Evolutionary conservation across 441 rosid genomes (phyloP), one percentile per base, ranked within the genome.

Genomic region (Gossypium gossypioides): DNA sequence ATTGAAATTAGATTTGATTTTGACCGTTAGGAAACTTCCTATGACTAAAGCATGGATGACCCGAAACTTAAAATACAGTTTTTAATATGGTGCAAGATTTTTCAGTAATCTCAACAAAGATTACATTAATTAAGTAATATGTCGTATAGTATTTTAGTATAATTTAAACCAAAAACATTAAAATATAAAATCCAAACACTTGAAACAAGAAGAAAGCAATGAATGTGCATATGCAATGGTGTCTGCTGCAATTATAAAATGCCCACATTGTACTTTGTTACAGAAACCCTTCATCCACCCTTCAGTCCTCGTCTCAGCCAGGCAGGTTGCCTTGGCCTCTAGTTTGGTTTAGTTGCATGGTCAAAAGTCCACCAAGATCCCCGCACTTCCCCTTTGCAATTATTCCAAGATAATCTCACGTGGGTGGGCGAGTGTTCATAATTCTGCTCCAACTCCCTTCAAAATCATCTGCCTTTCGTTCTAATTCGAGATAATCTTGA

Each of bases 381-480:
- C 44, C 27, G 10, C 59, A 27, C 22, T 7, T 54, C 58, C 29
- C 29, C 24, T 54, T 12, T 13, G 32, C 78, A 76, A 51, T 68
- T 77, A 54, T 62, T 59, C 62, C 80, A 46, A 71, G 77, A 70
- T 61, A 63, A 74, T 71, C 78, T 69, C 77, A 76, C 79, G 74
- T 80, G 81, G 68, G 40, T 34, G 40, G 6, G 32, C 32, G 32
- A 29, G 19, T 25, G 37, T 50, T 77, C 69, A 75, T 55, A 13
- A 73, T 72, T 42, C 37, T 15, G 61, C 51, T 42, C 55, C 16
- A 21, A 16, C 16, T 4, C 55, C 19, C 7, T 12, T 27, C 37
- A 5, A 6, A 44, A 50, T 4, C 48, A 15, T 18, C 19, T 37
- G 19, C 50, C 44, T 16, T 68, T 10, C 46, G 51, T 34, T 34